A percentile compares a stretch with the other conserved stretches of the same genome.
Evolutionary conservation across 495 filamentous ascomycete species (phyloP).

Genomic region (Aspergillus bridgeri): DNA sequence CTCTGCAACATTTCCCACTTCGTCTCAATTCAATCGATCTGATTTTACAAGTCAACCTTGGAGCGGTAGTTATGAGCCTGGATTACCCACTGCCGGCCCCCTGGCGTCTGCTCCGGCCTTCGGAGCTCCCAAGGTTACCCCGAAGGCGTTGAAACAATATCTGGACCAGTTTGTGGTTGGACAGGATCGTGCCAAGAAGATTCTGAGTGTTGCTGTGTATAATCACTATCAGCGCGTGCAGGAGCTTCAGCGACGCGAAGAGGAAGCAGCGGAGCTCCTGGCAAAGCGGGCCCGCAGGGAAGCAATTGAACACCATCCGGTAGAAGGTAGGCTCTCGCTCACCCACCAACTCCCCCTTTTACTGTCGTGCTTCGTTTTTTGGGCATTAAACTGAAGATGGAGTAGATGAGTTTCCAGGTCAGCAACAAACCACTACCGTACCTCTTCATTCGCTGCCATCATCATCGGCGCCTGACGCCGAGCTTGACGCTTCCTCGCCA

Average conservation of each 20-base stretch:
- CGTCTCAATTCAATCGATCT: slow-evolving; percentile 56
- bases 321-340: slow-evolving; percentile 50
- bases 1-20: slow-evolving; percentile 33
- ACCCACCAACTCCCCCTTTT: slow-evolving; percentile 1
- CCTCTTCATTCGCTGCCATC: slow-evolving; percentile 25
- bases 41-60: slow-evolving; percentile 66
- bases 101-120: slow-evolving; percentile 54
- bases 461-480: slow-evolving; percentile 28
- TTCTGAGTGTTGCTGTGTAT: slow-evolving; percentile 89
- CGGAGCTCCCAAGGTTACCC: slow-evolving; percentile 74
- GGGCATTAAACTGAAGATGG: not conserved
- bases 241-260: slow-evolving; percentile 69
- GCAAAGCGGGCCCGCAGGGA: slow-evolving; percentile 49
- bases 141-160: slow-evolving; percentile 77
- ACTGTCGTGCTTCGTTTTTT: not conserved
- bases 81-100: slow-evolving; percentile 55
- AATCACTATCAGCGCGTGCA: slow-evolving; percentile 92
- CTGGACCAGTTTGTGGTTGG: slow-evolving; percentile 96
- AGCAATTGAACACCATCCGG: slow-evolving; percentile 43
- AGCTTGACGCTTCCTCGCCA: slow-evolving; percentile 53
- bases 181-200: slow-evolving; percentile 94
- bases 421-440: slow-evolving; percentile 56
- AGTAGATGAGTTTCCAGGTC: slow-evolving; percentile 77
- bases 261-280: slow-evolving; percentile 66
- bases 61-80: slow-evolving; percentile 73